Evolutionary conservation across 352 stramenopile genomes (phyloP).

Genomic region (Albugo laibachii): DNA sequence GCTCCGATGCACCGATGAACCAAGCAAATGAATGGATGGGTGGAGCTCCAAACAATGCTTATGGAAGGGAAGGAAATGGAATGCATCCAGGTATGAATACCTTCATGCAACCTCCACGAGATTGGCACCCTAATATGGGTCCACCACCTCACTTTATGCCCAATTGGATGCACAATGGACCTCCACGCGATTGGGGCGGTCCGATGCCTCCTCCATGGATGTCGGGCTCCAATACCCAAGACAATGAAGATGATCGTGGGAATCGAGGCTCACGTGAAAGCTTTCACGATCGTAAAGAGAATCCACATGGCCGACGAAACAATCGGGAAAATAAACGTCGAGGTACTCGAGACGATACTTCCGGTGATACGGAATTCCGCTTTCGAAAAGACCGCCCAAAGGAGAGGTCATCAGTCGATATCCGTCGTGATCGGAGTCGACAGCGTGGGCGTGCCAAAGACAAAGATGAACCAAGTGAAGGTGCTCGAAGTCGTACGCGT

Average conservation of each 20-base stretch:
- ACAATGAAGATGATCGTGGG: not conserved
- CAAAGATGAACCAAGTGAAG: slow-evolving; percentile 4
- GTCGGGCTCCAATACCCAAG: no score
- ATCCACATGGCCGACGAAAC: not conserved
- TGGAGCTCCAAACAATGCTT: slow-evolving; percentile 8
- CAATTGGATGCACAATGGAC: slow-evolving; percentile 9
- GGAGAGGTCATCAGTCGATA: slow-evolving; percentile 11
- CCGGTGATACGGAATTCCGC: not conserved
- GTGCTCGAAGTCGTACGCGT: slow-evolving; percentile 13
- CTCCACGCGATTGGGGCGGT: slow-evolving; percentile 24
- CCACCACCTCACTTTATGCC: slow-evolving; percentile 11
- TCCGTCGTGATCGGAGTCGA: slow-evolving; percentile 18
- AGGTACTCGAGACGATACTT: not conserved
- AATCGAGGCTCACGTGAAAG: not conserved
- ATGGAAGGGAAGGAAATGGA: not conserved
- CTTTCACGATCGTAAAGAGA: not conserved
- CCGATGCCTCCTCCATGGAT: slow-evolving; percentile 23
- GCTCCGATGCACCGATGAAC: no score
- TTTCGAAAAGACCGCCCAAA: not conserved
- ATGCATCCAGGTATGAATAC: slow-evolving; percentile 12
- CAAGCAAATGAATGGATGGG: not conserved
- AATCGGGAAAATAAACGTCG: not conserved
- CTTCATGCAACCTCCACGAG: slow-evolving; percentile 39
- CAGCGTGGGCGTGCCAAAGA: slow-evolving; percentile 19
- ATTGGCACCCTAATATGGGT: slow-evolving; percentile 53